Evolutionary conservation across 2,329 filamentous ascomycete species (phyloP).

Genomic region (Claviceps lovelessii): DNA sequence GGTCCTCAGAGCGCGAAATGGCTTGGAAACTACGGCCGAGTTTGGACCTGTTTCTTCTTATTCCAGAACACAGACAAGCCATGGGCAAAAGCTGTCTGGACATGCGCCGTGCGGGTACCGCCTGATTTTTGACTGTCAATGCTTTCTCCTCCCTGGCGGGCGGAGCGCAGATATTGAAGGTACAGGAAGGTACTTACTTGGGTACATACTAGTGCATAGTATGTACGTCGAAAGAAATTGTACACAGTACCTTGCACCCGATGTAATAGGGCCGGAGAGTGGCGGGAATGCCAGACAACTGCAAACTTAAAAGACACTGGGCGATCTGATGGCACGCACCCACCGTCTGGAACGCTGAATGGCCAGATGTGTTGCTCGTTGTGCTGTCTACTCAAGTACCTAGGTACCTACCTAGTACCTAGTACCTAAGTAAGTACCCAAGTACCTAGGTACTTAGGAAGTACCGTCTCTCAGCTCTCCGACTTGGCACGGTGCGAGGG

Average conservation of each 20-base stretch:
- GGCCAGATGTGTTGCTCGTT: neutral
- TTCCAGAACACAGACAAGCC: neutral
- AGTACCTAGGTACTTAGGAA: too few species aligned
- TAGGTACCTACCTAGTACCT: too few species aligned
- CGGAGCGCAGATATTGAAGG: too few species aligned
- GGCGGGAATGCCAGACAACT: neutral
- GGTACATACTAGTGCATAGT: too few species aligned
- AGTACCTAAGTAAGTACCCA: too few species aligned
- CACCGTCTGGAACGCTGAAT: neutral
- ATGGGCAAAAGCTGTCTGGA: neutral
- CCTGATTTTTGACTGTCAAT: neutral
- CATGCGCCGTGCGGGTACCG: neutral
- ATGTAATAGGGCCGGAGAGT: neutral
- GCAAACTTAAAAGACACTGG: neutral
- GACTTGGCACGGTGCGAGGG: neutral
- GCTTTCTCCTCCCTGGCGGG: too few species aligned
- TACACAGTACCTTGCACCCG: too few species aligned
- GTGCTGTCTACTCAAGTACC: too few species aligned
- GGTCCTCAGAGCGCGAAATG: neutral
- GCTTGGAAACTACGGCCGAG: neutral
- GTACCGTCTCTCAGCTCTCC: neutral
- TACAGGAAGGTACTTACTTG: too few species aligned
- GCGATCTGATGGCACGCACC: neutral
- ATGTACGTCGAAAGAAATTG: too few species aligned
- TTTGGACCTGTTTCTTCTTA: neutral